phyloP scores from a whole-genome alignment of 176 grass and related monocot species.

The Bothriochloa decipiens region DNA sequence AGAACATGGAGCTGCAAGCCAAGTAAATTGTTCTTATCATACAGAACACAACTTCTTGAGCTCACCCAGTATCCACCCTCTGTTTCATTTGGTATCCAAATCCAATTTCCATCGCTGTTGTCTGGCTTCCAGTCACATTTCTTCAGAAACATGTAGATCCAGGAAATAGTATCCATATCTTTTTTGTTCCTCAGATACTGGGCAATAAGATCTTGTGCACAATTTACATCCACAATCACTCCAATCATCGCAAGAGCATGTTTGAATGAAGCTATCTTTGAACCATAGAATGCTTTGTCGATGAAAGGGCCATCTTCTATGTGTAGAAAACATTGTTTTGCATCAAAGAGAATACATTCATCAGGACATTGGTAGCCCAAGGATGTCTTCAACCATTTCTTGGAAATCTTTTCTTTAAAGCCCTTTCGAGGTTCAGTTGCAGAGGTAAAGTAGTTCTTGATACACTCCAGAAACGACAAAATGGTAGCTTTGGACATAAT shows the following conservation, averaged over 20 bases:
- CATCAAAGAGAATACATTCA: conserved; percentile 64
- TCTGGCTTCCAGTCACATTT: conserved; percentile 49
- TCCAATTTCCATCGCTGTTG: conserved; percentile 36
- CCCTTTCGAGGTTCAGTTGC: neutral
- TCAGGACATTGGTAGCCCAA: conserved; percentile 56
- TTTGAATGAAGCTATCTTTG: conserved; percentile 45
- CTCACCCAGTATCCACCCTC: conserved; percentile 62
- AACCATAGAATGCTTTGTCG: conserved; percentile 64
- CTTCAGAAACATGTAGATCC: conserved; percentile 59
- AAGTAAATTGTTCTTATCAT: conserved; percentile 56
- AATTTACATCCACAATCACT: conserved; percentile 45
- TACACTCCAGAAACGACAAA: conserved; percentile 51
- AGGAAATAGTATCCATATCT: conserved; percentile 41
- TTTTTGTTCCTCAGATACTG: conserved; percentile 47
- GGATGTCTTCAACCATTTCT: conserved; percentile 63
- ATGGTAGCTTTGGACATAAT: conserved; percentile 28
- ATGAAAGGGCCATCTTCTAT: conserved; percentile 73
- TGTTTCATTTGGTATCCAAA: conserved; percentile 56
- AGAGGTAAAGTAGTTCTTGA: conserved; percentile 18
- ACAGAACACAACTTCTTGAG: conserved; percentile 48
- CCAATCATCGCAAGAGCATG: conserved; percentile 48
- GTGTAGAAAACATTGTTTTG: conserved; percentile 38
- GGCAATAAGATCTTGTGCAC: conserved; percentile 44
- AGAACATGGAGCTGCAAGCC: conserved; percentile 44
- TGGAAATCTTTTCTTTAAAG: conserved; percentile 44